Conservation (phyloP, 306 rosid genomes). For the Vicia sativa region DNA sequence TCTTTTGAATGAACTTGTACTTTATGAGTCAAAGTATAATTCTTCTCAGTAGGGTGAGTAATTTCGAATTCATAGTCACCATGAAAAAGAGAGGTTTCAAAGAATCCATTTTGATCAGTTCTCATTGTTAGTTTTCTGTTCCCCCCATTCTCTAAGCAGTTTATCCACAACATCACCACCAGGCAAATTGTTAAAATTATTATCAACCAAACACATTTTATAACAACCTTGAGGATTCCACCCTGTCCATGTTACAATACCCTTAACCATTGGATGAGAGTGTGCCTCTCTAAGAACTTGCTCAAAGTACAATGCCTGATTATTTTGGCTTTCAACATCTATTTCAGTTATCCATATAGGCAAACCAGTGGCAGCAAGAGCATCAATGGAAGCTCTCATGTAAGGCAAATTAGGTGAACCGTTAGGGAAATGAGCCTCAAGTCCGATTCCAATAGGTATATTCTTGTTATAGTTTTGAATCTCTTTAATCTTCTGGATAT, state of each 20-base stretch:
- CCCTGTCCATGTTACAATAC: slow-evolving; percentile 68
- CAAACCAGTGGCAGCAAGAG: slow-evolving; percentile 56
- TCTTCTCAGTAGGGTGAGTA: slow-evolving; percentile 18
- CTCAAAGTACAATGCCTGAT: slow-evolving; percentile 68
- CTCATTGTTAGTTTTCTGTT: not conserved
- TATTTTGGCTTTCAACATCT: slow-evolving; percentile 51
- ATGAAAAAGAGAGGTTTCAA: slow-evolving; percentile 34
- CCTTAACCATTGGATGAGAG: slow-evolving; percentile 66
- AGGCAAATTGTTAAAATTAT: slow-evolving; percentile 62
- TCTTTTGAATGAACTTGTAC: slow-evolving; percentile 30
- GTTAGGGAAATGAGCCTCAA: slow-evolving; percentile 64
- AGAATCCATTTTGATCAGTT: slow-evolving; percentile 36
- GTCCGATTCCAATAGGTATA: slow-evolving; percentile 55
- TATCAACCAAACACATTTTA: slow-evolving; percentile 61
- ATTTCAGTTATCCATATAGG: slow-evolving; percentile 85
- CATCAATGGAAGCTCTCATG: slow-evolving; percentile 70
- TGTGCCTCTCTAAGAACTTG: slow-evolving; percentile 58
- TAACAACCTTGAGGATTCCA: slow-evolving; percentile 58
- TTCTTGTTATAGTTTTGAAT: slow-evolving; percentile 38
- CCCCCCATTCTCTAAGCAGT: slow-evolving; percentile 64
- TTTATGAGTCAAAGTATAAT: not conserved
- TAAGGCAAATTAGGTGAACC: slow-evolving; percentile 53
- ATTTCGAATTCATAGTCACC: slow-evolving; percentile 35
- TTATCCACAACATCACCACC: slow-evolving; percentile 73
- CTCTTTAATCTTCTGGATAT: slow-evolving; percentile 52